Evolutionary conservation across 257 asterid genomes (phyloP), one percentile per base, ranked within the genome.

Genomic region (Penstemon eatonii): DNA sequence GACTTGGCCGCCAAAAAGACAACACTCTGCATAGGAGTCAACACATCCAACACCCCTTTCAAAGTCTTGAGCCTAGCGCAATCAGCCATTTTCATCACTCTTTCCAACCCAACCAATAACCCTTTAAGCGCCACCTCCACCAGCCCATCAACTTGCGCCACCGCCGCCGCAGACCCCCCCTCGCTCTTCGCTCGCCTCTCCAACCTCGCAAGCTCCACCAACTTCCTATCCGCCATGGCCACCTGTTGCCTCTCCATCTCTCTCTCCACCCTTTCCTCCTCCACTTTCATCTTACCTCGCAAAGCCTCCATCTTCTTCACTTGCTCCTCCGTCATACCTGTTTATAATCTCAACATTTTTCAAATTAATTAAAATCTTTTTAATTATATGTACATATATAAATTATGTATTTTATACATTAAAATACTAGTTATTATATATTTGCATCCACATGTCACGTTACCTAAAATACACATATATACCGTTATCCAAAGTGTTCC

Each of bases 211-310:
- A 84, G 51, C 73, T 86, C 91, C 76, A 90, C 88, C 75, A 85
- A 77, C 8, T 67, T 78, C 55, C 85, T 52, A 52, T 81, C 89
- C 3, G 88, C 96, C 78, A 84, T 42, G 6, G 77, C 80, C 71
- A 90, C 87, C 47, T 90, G 96, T 13, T 81, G 86, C 79, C 95
- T 72, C 75, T 86, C 97, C 89, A 90, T 86, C 66, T 84, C 86
- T 52, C 85, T 75, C 66, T 90, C 95, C 68, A 87, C 96, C 71
- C 66, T 81, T 66, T 70, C 89, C 66, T 90, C 97, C 25, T 86
- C 97, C 58, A 25, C 25, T 64, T 59, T 83, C 10, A 86, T 84
- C 80, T 54, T 82, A 18, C 3, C 5, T 49, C 73, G 75, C 85
- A 90, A 12, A 0, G 45, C 49, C 51, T 78, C 88, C 1, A 87